Conservation (phyloP, 2,329 filamentous ascomycete genomes). For the Aspergillus sp. region DNA sequence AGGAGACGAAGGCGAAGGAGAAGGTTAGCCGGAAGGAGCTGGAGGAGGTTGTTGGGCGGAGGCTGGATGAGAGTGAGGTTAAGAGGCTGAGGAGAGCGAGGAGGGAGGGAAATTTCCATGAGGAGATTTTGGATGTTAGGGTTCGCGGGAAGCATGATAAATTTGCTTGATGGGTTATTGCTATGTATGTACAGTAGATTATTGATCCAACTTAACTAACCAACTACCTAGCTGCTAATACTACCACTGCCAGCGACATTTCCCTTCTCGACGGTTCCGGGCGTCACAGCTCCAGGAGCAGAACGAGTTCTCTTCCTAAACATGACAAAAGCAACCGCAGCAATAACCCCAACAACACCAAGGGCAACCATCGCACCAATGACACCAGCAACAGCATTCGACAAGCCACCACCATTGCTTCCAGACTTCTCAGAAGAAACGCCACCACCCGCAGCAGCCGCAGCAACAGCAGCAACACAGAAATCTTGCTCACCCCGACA, state of each 20-base stretch:
- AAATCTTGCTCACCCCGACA: constrained; percentile 69
- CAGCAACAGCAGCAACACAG: constrained; percentile 17
- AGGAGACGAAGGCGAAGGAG: constrained; percentile 78
- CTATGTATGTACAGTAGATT: neutral
- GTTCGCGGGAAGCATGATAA: constrained; percentile 22
- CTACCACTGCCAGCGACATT: neutral
- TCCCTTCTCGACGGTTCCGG: neutral
- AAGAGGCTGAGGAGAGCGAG: constrained; percentile 77
- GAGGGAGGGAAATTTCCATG: constrained; percentile 61
- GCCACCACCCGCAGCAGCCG: constrained; percentile 1
- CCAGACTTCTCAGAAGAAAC: neutral
- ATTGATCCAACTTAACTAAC: neutral
- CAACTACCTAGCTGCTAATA: neutral
- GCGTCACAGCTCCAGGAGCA: neutral
- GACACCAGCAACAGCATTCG: neutral
- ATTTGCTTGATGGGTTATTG: constrained; percentile 16
- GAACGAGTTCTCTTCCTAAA: neutral
- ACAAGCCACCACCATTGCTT: neutral
- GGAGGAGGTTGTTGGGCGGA: constrained; percentile 74
- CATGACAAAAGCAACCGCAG: neutral
- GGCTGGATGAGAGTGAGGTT: constrained; percentile 82
- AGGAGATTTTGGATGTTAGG: constrained; percentile 20
- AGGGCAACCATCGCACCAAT: neutral
- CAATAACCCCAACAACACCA: neutral
- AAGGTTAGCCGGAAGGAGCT: constrained; percentile 85